Conservation (phyloP, 2,329 filamentous ascomycete genomes). For the Ramichloridium luteum region DNA sequence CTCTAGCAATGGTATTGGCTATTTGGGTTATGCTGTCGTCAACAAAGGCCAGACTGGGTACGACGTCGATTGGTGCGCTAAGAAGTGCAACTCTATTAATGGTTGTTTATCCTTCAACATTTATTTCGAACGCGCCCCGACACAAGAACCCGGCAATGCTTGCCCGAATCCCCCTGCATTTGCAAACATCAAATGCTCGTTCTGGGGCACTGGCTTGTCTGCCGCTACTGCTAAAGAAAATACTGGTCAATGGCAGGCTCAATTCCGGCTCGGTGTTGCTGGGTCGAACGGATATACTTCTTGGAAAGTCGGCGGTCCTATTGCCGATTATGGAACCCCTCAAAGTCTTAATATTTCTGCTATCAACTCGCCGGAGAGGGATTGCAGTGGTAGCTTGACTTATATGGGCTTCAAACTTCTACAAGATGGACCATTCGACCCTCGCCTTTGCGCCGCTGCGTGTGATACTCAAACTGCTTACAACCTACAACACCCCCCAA, state of each 20-base stretch:
- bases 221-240: slow-evolving; percentile 23
- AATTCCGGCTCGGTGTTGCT: slow-evolving; percentile 30
- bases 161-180: slow-evolving; percentile 26
- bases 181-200: slow-evolving; percentile 25
- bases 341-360: neutral
- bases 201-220: slow-evolving; percentile 24
- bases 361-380: neutral
- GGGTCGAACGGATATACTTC: slow-evolving; percentile 28
- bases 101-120: slow-evolving; percentile 17
- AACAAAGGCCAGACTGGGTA: slow-evolving; percentile 8
- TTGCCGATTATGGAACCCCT: neutral
- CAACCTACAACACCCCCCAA: slow-evolving; percentile 10
- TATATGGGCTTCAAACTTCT: slow-evolving; percentile 3
- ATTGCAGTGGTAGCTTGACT: neutral
- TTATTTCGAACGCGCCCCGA: slow-evolving; percentile 24
- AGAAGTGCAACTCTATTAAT: slow-evolving; percentile 11
- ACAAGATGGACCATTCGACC: slow-evolving; percentile 6
- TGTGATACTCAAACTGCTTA: slow-evolving; percentile 10
- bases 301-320: neutral
- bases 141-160: slow-evolving; percentile 18
- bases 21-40: slow-evolving; percentile 8
- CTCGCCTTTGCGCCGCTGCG: slow-evolving; percentile 8
- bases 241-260: slow-evolving; percentile 21
- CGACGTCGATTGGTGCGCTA: slow-evolving; percentile 8
- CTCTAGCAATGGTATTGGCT: slow-evolving; percentile 5